These are phyloP conservation scores for Apiospora koreana DNA, from an alignment of 2,329 filamentous ascomycete species.

Conservation along the genomic window DNA sequence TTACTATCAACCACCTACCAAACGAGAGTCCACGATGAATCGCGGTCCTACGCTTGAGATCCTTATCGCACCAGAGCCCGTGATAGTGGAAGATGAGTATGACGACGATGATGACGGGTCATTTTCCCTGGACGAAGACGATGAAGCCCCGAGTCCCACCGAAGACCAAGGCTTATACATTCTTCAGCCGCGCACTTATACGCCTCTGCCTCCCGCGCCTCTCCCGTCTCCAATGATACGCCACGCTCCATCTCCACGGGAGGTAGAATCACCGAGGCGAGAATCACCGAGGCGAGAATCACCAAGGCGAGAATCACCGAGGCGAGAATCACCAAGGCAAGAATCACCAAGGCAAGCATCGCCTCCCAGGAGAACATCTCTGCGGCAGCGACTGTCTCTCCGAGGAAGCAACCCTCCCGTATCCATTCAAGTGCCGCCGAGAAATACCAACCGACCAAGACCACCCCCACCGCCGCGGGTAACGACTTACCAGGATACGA, in stretches of 20 bases:
- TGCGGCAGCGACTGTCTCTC: constrained; percentile 56
- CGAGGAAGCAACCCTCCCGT: constrained; percentile 51
- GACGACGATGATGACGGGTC: constrained; percentile 18
- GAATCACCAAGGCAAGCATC: constrained; percentile 13
- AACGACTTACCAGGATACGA: neutral
- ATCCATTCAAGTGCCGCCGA: constrained; percentile 55
- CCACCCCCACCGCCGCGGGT: constrained; percentile 21
- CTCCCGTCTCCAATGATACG: constrained; percentile 47
- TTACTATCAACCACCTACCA: constrained; percentile 21
- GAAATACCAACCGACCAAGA: constrained; percentile 37
- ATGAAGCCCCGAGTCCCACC: constrained; percentile 22
- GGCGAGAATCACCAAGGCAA: no score
- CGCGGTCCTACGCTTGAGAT: constrained; percentile 21
- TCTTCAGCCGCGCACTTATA: constrained; percentile 60
- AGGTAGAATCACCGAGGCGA: constrained; percentile 11
- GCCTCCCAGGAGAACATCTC: constrained; percentile 42
- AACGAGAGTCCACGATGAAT: constrained; percentile 18
- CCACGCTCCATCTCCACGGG: neutral
- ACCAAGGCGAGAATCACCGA: constrained; percentile 3
- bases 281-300: constrained; percentile 14
- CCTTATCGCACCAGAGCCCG: constrained; percentile 21
- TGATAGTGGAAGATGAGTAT: constrained; percentile 16
- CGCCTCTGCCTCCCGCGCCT: constrained; percentile 50
- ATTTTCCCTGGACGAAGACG: constrained; percentile 17
- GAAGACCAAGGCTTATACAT: constrained; percentile 49